phyloP scores from a whole-genome alignment of 129 eudicot species.

The Centrapalus pauciflorus region DNA sequence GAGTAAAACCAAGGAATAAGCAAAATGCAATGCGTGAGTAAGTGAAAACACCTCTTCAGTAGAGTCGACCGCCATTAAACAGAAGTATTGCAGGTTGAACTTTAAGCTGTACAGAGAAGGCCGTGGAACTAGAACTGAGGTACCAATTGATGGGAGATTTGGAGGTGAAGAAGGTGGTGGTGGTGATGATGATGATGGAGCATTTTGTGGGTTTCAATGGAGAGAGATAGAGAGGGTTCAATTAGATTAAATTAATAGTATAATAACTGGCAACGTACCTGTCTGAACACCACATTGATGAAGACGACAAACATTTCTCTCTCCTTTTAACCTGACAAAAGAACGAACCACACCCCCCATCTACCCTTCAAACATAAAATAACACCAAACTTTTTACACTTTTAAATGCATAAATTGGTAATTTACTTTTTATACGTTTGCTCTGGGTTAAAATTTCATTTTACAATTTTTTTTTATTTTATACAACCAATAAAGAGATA shows the following conservation, averaged over 20 bases:
- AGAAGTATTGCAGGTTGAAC: conserved; percentile 1
- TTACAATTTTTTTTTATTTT: too few species aligned
- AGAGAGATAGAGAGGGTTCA: not conserved
- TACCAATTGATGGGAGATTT: not conserved
- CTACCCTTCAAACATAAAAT: too few species aligned
- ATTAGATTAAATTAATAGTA: not conserved
- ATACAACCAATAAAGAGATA: too few species aligned
- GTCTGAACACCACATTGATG: conserved; percentile 19
- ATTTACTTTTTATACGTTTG: too few species aligned
- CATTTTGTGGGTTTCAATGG: conserved; percentile 17
- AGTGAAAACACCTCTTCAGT: conserved; percentile 35
- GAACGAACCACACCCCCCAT: too few species aligned
- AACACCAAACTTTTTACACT: too few species aligned
- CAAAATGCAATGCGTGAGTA: conserved; percentile 3
- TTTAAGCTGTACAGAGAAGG: not conserved
- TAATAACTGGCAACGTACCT: not conserved
- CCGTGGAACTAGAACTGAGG: not conserved
- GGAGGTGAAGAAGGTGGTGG: conserved; percentile 6
- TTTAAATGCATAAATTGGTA: too few species aligned
- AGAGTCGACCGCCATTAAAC: conserved; percentile 44
- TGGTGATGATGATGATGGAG: conserved; percentile 7
- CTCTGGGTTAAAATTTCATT: too few species aligned
- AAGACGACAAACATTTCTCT: conserved; percentile 40
- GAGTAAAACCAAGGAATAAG: not conserved
- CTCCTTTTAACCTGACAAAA: conserved; percentile 24